These are phyloP conservation scores for Hemisphaericaspora lyxosophila DNA, from an alignment of 1,139 yeast species.

Conservation along the genomic window DNA sequence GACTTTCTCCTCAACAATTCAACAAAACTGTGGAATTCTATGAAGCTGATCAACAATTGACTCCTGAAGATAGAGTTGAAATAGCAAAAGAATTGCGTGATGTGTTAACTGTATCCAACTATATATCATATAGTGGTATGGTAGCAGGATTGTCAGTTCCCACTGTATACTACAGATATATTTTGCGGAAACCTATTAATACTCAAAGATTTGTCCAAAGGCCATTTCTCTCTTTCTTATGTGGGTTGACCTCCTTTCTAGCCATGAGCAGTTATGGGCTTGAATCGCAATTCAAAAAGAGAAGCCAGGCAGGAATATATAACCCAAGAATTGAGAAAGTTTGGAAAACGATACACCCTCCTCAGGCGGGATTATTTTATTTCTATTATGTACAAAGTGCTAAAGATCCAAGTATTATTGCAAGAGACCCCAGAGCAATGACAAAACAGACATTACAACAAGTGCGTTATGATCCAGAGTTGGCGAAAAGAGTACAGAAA, in stretches of 20 bases:
- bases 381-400: slow-evolving; percentile 36
- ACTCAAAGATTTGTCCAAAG: slow-evolving; percentile 20
- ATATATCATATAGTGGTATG: slow-evolving; percentile 28
- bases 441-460: slow-evolving; percentile 19
- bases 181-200: slow-evolving; percentile 7
- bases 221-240: slow-evolving; percentile 35
- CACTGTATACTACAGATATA: slow-evolving; percentile 20
- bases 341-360: slow-evolving; percentile 42
- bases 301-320: slow-evolving; percentile 10
- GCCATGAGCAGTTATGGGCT: slow-evolving; percentile 11
- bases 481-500: slow-evolving; percentile 4
- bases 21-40: slow-evolving; percentile 40
- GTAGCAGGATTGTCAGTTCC: slow-evolving; percentile 28
- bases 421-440: slow-evolving; percentile 38
- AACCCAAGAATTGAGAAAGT: slow-evolving; percentile 23
- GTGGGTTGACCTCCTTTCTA: slow-evolving; percentile 30
- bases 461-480: slow-evolving; percentile 7
- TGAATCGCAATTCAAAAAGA: neutral
- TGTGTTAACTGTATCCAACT: slow-evolving; percentile 26
- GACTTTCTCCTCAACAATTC: slow-evolving; percentile 29
- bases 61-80: slow-evolving; percentile 29
- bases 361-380: slow-evolving; percentile 36
- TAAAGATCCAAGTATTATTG: slow-evolving; percentile 33
- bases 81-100: slow-evolving; percentile 32
- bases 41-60: slow-evolving; percentile 41